Evolutionary conservation across 2,329 filamentous ascomycete genomes (phyloP).

Genomic region (Xylariales sp.): DNA sequence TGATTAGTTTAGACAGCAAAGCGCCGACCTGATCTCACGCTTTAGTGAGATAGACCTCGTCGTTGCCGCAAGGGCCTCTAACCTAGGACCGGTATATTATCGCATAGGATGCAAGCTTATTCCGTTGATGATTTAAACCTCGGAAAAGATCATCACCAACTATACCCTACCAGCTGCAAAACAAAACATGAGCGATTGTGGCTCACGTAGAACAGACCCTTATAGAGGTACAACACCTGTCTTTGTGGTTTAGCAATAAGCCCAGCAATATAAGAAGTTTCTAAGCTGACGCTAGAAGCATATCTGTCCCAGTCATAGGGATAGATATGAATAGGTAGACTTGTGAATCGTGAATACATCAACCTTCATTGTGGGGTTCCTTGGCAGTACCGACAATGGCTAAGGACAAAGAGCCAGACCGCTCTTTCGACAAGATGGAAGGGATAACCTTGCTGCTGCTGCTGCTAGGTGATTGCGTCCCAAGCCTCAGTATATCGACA

Average conservation of each 20-base stretch:
- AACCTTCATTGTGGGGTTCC: constrained; percentile 15
- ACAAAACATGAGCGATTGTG: constrained; percentile 2
- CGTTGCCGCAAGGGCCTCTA: background rate
- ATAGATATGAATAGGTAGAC: background rate
- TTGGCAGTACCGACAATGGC: constrained; percentile 23
- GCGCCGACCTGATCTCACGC: background rate
- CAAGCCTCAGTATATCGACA: constrained; percentile 31
- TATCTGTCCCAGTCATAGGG: constrained; percentile 5
- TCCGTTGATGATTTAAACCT: background rate
- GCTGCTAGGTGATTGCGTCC: constrained; percentile 19
- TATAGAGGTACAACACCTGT: background rate
- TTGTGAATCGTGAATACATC: constrained; percentile 12
- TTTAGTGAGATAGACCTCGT: background rate
- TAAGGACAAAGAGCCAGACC: constrained; percentile 33
- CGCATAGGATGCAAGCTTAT: constrained; percentile 1
- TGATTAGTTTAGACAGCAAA: constrained; percentile 14
- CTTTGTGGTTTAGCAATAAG: background rate
- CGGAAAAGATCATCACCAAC: constrained; percentile 14
- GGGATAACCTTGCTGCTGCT: constrained; percentile 30
- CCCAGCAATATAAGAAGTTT: background rate
- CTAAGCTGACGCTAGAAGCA: constrained; percentile 9
- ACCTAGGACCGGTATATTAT: background rate
- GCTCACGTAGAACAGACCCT: background rate
- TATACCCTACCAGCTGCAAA: background rate
- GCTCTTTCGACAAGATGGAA: constrained; percentile 33